Evolutionary conservation across 2,329 filamentous ascomycete species (phyloP), one percentile per base, ranked within the genome.

Genomic region (Fusarium anthophilum): DNA sequence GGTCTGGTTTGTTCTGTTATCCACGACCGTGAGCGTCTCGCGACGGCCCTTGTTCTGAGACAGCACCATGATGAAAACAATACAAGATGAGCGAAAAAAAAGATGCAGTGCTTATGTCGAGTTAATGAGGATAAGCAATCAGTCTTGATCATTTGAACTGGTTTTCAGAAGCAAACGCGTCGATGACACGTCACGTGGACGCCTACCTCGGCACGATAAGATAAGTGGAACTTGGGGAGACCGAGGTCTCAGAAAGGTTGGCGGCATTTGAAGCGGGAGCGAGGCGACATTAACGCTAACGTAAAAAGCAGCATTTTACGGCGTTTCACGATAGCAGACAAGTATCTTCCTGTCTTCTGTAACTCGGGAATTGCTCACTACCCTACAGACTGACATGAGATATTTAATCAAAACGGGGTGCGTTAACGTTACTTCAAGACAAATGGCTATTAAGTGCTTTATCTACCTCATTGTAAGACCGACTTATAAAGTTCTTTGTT

Each of bases 1-100:
- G 26, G 80, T 77, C 74, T 84, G 82, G 60, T 84, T 84, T 7
- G 86, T 87, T 64, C 86, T 84, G 79, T 87, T 87, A 76, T 88
- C 86, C 41, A 84, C 79, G 30, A 86, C 84, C 22, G 84, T 86
- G 70, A 86, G 78, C 45, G 81, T 79, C 73, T 80, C 77, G 30
- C 76, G 77, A 18, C 56, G 56, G 11, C 50, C 37, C 3, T 63
- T 67, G 22, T 41, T 71, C 63, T 68, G 57, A 18, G 53, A 10
- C 4, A 24, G 41, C 3, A 67, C 68, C 69, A 72, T 72, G 4
- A 8, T 67, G 8, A 11, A 28, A 2, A 20, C 8, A 41, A n/a
- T 37, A 45, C 15, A 41, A 20, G 18, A 44, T 38, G 10, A 54
- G 9, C 2, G 17, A 38, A 37, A 26, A 12, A n/a, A 30, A 32